Evolutionary conservation across 805 yeast species (phyloP).

Genomic region (Metschnikowia picachoensis): DNA sequence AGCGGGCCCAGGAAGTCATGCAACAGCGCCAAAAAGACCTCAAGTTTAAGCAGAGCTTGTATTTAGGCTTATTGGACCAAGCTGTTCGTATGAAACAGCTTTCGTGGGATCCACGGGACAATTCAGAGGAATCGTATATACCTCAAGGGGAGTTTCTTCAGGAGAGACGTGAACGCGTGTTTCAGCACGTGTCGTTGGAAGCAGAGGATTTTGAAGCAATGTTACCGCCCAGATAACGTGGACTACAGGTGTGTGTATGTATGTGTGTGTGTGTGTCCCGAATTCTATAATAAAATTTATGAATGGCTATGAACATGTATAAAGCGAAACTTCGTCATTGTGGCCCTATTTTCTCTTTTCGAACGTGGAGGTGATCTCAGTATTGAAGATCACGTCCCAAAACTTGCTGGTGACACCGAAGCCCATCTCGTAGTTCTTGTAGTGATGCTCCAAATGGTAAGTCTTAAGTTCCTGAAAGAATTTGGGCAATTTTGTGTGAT

Average conservation of each 20-base stretch:
- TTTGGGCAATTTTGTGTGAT: constrained; percentile 78
- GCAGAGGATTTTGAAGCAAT: constrained; percentile 2
- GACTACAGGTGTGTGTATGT: background rate
- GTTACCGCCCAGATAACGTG: too few species aligned
- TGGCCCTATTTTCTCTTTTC: constrained; percentile 33
- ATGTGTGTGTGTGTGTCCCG: background rate
- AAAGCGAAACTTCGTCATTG: background rate
- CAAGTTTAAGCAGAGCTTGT: constrained; percentile 8
- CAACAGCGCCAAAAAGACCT: constrained; percentile 1
- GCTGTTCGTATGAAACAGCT: constrained; percentile 6
- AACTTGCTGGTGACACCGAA: constrained; percentile 92
- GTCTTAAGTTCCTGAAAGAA: constrained; percentile 77
- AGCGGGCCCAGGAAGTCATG: constrained; percentile 1
- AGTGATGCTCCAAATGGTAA: constrained; percentile 95
- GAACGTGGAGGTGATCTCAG: constrained; percentile 57
- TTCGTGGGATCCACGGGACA: background rate
- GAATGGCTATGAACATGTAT: background rate
- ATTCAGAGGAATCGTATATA: background rate
- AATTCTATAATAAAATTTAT: background rate
- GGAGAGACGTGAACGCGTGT: constrained; percentile 1
- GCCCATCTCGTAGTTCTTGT: constrained; percentile 93
- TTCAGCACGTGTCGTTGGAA: background rate
- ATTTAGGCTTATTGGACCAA: constrained; percentile 8
- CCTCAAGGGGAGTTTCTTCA: background rate
- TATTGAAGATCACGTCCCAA: constrained; percentile 92